These are phyloP conservation scores for Eucalyptus pumila DNA, from an alignment of 345 rosid genomes.

Conservation along the genomic window DNA sequence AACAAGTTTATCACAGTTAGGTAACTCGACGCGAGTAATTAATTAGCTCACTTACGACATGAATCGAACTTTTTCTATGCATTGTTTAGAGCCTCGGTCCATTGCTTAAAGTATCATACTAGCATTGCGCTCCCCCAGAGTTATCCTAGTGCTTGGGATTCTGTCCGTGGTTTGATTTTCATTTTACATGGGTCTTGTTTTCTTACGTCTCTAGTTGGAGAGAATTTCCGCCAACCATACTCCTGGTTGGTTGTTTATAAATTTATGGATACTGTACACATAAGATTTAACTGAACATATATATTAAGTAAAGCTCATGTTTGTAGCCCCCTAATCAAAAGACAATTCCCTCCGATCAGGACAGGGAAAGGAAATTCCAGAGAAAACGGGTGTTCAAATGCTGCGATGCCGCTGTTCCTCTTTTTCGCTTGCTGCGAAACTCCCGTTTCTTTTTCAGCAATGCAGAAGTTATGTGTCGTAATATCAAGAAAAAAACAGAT, in stretches of 20 bases:
- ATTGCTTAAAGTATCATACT: background rate
- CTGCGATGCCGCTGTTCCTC: background rate
- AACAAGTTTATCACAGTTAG: too few relatives aligned
- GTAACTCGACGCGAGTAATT: rapidly evolving
- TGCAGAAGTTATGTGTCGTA: background rate
- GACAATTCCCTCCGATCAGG: background rate
- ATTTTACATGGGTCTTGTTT: background rate
- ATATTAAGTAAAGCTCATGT: background rate
- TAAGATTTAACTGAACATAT: background rate
- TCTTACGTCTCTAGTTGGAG: background rate
- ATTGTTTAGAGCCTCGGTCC: background rate
- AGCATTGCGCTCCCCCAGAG: background rate
- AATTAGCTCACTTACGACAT: too few relatives aligned
- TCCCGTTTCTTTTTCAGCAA: background rate
- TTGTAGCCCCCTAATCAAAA: background rate
- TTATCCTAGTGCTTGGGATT: background rate
- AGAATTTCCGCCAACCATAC: background rate
- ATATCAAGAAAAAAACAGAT: background rate
- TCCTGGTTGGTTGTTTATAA: background rate
- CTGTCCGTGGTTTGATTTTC: background rate
- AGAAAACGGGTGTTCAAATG: background rate
- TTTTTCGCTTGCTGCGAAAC: background rate
- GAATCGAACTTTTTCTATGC: background rate
- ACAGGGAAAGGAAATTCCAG: background rate
- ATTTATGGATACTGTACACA: background rate